Conservation (phyloP, 441 rosid species). For the Flueggea neowawraea region DNA sequence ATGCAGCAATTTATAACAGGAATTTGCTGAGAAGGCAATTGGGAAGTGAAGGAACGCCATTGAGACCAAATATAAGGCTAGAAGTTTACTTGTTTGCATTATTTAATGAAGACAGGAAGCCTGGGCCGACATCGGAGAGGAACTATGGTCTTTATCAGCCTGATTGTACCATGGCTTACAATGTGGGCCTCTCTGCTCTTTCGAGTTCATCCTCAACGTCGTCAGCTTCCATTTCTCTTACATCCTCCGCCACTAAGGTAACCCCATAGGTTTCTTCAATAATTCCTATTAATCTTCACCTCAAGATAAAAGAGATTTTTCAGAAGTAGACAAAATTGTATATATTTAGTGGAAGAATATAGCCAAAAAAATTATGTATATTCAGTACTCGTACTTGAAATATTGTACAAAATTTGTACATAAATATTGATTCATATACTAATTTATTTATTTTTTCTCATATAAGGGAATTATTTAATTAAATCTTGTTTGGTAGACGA, state of each 20-base stretch:
- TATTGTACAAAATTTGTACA: too few species aligned
- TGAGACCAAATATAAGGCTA: slow-evolving; percentile 46
- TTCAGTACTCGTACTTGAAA: slow-evolving; percentile 2
- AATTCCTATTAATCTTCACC: neutral
- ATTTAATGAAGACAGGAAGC: slow-evolving; percentile 77
- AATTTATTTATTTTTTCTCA: slow-evolving; percentile 3
- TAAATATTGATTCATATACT: slow-evolving; percentile 5
- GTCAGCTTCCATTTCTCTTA: slow-evolving; percentile 45
- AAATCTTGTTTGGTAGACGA: neutral
- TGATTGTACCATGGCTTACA: slow-evolving; percentile 73
- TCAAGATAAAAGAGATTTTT: slow-evolving; percentile 9
- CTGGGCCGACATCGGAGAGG: slow-evolving; percentile 79
- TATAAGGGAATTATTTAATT: neutral
- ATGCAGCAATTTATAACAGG: slow-evolving; percentile 59
- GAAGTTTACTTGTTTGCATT: slow-evolving; percentile 71
- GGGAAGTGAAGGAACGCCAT: slow-evolving; percentile 60
- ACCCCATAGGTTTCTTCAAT: slow-evolving; percentile 15
- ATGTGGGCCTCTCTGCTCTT: slow-evolving; percentile 70
- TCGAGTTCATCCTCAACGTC: neutral
- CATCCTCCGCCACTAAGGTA: slow-evolving; percentile 88
- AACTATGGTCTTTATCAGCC: slow-evolving; percentile 82
- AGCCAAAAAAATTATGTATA: neutral
- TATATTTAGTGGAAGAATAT: neutral
- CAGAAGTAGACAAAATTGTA: neutral
- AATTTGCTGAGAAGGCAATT: slow-evolving; percentile 49